These are phyloP conservation scores for Santalum album DNA, from an alignment of 164 flowering plant genomes.

Conservation along the genomic window DNA sequence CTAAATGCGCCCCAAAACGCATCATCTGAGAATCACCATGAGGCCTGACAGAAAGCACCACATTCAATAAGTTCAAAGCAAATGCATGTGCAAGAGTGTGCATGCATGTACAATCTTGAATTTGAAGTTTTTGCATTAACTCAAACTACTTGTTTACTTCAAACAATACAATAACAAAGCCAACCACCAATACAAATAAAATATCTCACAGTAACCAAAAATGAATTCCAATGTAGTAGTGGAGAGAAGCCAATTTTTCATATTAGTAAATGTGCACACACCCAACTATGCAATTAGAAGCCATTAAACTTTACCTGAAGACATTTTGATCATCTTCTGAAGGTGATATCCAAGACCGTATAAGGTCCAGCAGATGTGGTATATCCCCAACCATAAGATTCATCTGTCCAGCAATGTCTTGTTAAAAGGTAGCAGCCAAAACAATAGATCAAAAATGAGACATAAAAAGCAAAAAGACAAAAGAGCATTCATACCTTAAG, in stretches of 20 bases:
- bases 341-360: slow-evolving; percentile 97
- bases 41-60: slow-evolving; percentile 44
- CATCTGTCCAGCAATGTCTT: slow-evolving; percentile 51
- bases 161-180: not conserved
- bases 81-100: not conserved
- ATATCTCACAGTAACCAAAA: too few relatives aligned
- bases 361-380: slow-evolving; percentile 66
- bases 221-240: too few relatives aligned
- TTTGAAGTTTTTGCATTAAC: not conserved
- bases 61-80: not conserved
- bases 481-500: not conserved
- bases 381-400: slow-evolving; percentile 87
- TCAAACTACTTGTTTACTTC: not conserved
- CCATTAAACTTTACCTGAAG: slow-evolving; percentile 42
- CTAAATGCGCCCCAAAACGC: slow-evolving; percentile 94
- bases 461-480: not conserved
- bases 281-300: too few relatives aligned
- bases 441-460: slow-evolving; percentile 1
- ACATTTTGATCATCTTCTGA: slow-evolving; percentile 56
- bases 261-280: too few relatives aligned
- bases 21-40: slow-evolving; percentile 97
- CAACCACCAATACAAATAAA: not conserved
- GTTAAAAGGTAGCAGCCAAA: too few relatives aligned
- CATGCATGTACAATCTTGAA: not conserved
- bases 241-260: not conserved